These are phyloP conservation scores for Phylloporus rhodoxanthus DNA, from an alignment of 768 basidiomycete species.

Conservation along the genomic window DNA sequence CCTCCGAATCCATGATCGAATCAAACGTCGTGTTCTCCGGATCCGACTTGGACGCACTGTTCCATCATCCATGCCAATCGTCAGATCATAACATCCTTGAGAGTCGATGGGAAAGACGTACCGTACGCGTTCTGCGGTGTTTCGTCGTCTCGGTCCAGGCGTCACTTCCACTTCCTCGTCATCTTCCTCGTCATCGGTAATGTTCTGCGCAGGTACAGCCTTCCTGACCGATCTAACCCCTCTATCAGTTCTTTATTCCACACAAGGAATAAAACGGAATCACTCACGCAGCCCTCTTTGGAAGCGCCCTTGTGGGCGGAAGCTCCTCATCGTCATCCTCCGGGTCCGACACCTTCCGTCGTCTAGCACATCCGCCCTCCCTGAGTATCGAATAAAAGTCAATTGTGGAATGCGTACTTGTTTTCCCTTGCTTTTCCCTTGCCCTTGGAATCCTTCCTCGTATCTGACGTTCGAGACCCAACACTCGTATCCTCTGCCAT, in stretches of 20 bases:
- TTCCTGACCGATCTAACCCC: constrained; percentile 37
- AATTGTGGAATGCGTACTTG: constrained; percentile 34
- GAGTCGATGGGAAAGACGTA: not conserved
- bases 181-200: constrained; percentile 34
- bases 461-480: constrained; percentile 30
- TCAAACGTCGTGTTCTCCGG: constrained; percentile 28
- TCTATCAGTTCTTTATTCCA: not conserved
- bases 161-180: constrained; percentile 32
- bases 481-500: constrained; percentile 32
- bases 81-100: not conserved
- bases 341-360: constrained; percentile 49
- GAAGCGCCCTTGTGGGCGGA: constrained; percentile 47
- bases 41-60: constrained; percentile 7
- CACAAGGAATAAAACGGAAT: not conserved
- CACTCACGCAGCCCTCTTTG: constrained; percentile 55
- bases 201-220: constrained; percentile 20
- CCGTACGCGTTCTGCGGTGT: not conserved
- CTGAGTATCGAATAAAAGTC: not conserved
- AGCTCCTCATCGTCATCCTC: constrained; percentile 36
- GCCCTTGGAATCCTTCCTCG: constrained; percentile 20
- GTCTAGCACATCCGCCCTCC: constrained; percentile 30
- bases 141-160: constrained; percentile 25
- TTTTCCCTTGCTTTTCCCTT: constrained; percentile 31
- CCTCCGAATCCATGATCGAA: constrained; percentile 51
- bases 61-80: not conserved